Evolutionary conservation across 1,284 basidiomycete genomes (phyloP), one percentile per base, ranked within the genome.

Genomic region (Cutaneotrichosporon daszewskae): DNA sequence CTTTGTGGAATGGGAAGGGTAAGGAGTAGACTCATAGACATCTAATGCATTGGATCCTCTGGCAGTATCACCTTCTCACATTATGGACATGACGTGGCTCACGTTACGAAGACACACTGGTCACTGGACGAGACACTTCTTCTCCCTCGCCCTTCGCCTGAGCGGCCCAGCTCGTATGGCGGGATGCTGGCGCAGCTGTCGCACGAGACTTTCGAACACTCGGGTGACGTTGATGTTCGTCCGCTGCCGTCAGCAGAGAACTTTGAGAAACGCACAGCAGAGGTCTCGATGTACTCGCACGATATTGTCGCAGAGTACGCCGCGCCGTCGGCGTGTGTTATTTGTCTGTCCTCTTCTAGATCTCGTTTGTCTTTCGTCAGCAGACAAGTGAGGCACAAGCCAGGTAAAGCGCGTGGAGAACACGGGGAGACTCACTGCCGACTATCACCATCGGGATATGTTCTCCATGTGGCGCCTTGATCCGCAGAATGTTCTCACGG

Each of bases 371-470:
- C 64, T 67, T n/a, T 6, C 6, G 14, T 31, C 28, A 31, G 28
- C 14, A n/a, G 16, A 7, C 6, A n/a, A 7, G 14, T 6, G 7
- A 8, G 7, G 13, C 7, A 31, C 28, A n/a, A n/a, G 24, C 12
- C 9, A n/a, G 3, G 36, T 37, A 9, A 27, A 28, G 26, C 12
- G 11, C 3, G 25, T 13, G 13, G 26, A n/a, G 4, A n/a, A 28
- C 26, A 3, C 14, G 25, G n/a, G 7, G 16, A 4, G 4, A 54
- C 62, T 52, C 51, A 68, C 62, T 66, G 5, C 66, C 66, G 6
- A 68, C 63, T 16, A 68, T 51, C 2, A 65, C 62, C 23, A 64
- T 42, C 1, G 63, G 58, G 11, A 67, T 49, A 7, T 35, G 32
- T 3, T 44, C 32, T 3, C 34, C 43, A 6, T 26, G 34, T 2